phyloP scores from a whole-genome alignment of 2,329 filamentous ascomycete species.

The Xylariaceae sp. region DNA sequence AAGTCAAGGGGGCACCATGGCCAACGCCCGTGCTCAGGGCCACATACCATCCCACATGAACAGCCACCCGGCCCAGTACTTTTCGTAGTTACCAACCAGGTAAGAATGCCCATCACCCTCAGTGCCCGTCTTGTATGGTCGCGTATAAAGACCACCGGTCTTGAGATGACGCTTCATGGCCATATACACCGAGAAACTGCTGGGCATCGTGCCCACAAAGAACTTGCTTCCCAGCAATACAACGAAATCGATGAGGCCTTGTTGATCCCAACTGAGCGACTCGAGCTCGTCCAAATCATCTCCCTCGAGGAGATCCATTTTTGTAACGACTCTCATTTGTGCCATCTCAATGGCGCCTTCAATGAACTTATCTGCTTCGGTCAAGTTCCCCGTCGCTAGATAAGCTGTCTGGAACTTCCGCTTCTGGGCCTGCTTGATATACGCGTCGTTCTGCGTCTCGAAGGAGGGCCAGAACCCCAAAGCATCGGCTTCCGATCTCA shows the following conservation, averaged over 20 bases:
- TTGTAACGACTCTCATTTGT: slow-evolving; percentile 37
- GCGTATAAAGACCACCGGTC: slow-evolving; percentile 38
- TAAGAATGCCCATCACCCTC: slow-evolving; percentile 42
- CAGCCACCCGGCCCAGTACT: slow-evolving; percentile 48
- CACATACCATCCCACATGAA: slow-evolving; percentile 47
- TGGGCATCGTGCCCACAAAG: slow-evolving; percentile 45
- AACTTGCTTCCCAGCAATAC: slow-evolving; percentile 39
- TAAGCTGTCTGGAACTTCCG: slow-evolving; percentile 39
- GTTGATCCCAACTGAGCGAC: slow-evolving; percentile 43
- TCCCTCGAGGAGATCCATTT: slow-evolving; percentile 35
- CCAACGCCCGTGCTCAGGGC: slow-evolving; percentile 29
- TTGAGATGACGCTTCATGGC: slow-evolving; percentile 45
- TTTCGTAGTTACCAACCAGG: slow-evolving; percentile 43
- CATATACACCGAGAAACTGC: slow-evolving; percentile 48
- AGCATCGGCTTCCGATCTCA: slow-evolving; percentile 48
- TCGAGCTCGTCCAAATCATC: slow-evolving; percentile 35
- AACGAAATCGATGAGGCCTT: slow-evolving; percentile 42
- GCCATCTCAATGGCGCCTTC: slow-evolving; percentile 31
- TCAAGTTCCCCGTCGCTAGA: slow-evolving; percentile 44
- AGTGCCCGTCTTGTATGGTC: slow-evolving; percentile 43
- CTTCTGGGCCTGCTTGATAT: slow-evolving; percentile 34
- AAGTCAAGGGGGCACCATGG: too few relatives aligned
- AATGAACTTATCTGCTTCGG: slow-evolving; percentile 40
- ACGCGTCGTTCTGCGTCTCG: slow-evolving; percentile 39
- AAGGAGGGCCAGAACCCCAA: slow-evolving; percentile 46